These are phyloP conservation scores for Fonsecaea nubica DNA, from an alignment of 2,329 filamentous ascomycete species.

Conservation along the genomic window DNA sequence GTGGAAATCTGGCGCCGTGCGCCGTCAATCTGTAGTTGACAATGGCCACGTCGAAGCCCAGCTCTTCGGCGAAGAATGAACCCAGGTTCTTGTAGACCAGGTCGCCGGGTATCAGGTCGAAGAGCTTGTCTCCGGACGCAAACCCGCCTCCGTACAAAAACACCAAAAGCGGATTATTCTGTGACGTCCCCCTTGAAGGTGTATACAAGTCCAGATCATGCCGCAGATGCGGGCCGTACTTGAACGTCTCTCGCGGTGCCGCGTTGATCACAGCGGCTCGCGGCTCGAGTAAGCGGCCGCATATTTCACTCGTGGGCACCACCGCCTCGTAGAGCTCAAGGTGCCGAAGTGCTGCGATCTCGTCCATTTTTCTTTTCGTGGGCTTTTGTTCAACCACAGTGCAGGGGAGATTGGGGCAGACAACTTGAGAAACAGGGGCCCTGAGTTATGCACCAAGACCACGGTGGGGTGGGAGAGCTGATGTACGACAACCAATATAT, in stretches of 20 bases:
- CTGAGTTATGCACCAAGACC: too few relatives aligned
- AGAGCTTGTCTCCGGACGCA: constrained; percentile 3
- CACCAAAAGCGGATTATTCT: not conserved
- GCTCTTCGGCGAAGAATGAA: not conserved
- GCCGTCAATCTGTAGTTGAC: not conserved
- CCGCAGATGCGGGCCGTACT: not conserved
- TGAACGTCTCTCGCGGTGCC: not conserved
- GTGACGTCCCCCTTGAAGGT: not conserved
- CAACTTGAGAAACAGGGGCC: too few relatives aligned
- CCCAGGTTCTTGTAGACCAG: not conserved
- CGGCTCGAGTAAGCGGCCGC: not conserved
- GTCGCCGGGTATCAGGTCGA: not conserved
- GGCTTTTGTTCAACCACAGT: not conserved
- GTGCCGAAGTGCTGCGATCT: not conserved
- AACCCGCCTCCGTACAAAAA: constrained; percentile 4
- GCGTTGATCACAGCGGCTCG: not conserved
- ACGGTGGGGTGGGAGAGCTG: too few relatives aligned
- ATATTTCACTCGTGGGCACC: not conserved
- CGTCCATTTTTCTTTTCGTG: not conserved
- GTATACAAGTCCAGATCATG: constrained; percentile 1
- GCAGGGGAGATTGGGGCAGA: too few relatives aligned
- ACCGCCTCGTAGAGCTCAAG: not conserved
- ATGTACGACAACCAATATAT: too few relatives aligned
- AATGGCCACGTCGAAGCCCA: not conserved
- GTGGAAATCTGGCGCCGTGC: not conserved